These are phyloP conservation scores for Panellus pusillus DNA, from an alignment of 768 basidiomycete genomes.

Conservation along the genomic window DNA sequence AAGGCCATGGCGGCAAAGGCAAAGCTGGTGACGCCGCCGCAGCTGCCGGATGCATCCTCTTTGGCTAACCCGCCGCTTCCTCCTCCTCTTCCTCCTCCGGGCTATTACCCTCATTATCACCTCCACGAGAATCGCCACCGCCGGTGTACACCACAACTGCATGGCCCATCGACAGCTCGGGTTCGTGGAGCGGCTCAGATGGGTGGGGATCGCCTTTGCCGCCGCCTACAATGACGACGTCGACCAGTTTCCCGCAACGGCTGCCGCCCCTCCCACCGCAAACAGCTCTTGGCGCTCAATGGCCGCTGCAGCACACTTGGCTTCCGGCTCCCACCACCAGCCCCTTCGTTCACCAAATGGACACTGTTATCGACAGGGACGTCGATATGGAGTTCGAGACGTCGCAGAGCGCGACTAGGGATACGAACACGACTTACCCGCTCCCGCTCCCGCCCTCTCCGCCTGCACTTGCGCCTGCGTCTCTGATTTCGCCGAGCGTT, in stretches of 20 bases:
- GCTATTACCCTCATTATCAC: background rate
- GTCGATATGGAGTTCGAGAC: constrained; percentile 34
- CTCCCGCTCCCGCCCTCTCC: too few relatives aligned
- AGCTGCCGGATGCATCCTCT: too few relatives aligned
- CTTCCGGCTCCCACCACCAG: too few relatives aligned
- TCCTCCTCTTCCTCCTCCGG: background rate
- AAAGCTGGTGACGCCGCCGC: background rate
- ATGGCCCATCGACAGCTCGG: too few relatives aligned
- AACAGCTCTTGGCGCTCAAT: background rate
- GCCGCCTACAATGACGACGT: too few relatives aligned
- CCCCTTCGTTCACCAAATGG: background rate
- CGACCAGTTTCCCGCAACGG: too few relatives aligned
- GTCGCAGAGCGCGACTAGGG: constrained; percentile 11
- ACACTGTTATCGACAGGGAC: too few relatives aligned
- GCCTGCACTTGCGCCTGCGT: background rate
- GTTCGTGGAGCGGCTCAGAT: too few relatives aligned
- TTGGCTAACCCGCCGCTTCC: background rate
- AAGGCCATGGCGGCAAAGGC: background rate
- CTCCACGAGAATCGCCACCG: too few relatives aligned
- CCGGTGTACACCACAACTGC: too few relatives aligned
- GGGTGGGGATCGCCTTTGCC: too few relatives aligned
- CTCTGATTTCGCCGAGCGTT: constrained; percentile 15
- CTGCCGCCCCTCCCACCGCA: background rate
- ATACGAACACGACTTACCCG: too few relatives aligned
- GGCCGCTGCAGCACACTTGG: background rate